A percentile compares a stretch with the other conserved stretches of the same genome.
Evolutionary conservation across 495 filamentous ascomycete genomes (phyloP).

Genomic region (Hamigera avellanea): DNA sequence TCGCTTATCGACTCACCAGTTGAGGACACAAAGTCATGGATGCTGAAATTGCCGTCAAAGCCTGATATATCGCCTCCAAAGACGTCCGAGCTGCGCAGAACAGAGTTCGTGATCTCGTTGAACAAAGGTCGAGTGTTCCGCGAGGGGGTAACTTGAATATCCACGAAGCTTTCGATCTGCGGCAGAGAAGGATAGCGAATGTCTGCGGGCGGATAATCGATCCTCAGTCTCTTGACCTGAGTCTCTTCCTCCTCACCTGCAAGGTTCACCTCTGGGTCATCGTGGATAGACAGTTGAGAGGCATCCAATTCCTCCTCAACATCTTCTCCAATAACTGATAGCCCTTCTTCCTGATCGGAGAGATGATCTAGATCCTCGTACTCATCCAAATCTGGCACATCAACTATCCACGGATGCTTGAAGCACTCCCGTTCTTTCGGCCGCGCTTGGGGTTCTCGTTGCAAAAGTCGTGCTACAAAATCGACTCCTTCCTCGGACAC

Average conservation of each 20-base stretch:
- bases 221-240: slow-evolving; percentile 29
- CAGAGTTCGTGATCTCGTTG: slow-evolving; percentile 67
- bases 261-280: slow-evolving; percentile 23
- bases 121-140: slow-evolving; percentile 47
- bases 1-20: slow-evolving; percentile 34
- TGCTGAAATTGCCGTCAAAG: slow-evolving; percentile 16
- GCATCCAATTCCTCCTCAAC: slow-evolving; percentile 42
- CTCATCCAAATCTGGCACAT: slow-evolving; percentile 27
- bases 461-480: slow-evolving; percentile 65
- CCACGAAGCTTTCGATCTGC: slow-evolving; percentile 28
- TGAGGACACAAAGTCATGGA: slow-evolving; percentile 28
- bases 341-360: slow-evolving; percentile 35
- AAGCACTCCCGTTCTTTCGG: slow-evolving; percentile 54
- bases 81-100: slow-evolving; percentile 50
- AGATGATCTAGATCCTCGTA: slow-evolving; percentile 39
- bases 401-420: slow-evolving; percentile 54
- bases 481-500: slow-evolving; percentile 57
- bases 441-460: slow-evolving; percentile 55
- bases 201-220: slow-evolving; percentile 18
- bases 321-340: slow-evolving; percentile 35
- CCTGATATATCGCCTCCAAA: slow-evolving; percentile 23
- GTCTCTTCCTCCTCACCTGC: slow-evolving; percentile 20
- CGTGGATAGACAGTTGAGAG: slow-evolving; percentile 50
- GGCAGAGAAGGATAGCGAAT: slow-evolving; percentile 34
- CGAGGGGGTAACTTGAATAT: slow-evolving; percentile 16